Conservation (phyloP, 2,329 filamentous ascomycete species). For the Claviceps fusiformis region DNA sequence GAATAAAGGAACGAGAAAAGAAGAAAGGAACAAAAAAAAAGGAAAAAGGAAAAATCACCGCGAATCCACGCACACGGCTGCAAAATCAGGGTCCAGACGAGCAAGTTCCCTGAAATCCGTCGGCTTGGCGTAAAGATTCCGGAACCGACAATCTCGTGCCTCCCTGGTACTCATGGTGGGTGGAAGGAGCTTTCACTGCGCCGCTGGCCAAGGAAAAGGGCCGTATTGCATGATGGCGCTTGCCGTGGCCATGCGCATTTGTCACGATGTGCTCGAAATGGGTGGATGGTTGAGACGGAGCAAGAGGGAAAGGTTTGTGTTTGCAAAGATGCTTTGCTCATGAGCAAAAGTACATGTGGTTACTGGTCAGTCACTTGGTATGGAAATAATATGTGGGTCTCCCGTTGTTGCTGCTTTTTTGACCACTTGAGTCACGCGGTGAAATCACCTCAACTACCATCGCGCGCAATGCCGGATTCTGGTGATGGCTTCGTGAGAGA, state of each 20-base stretch:
- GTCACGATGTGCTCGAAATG: neutral
- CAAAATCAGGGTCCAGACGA: conserved; percentile 27
- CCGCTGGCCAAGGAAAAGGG: neutral
- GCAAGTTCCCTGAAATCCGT: conserved; percentile 32
- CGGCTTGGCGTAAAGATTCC: conserved; percentile 25
- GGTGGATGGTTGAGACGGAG: neutral
- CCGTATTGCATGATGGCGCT: neutral
- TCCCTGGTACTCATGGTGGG: neutral
- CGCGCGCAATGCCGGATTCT: no score
- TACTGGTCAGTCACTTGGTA: no score
- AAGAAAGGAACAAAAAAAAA: neutral
- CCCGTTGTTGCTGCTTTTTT: neutral
- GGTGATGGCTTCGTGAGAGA: no score
- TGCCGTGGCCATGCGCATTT: neutral
- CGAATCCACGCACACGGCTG: conserved; percentile 22
- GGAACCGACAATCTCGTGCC: conserved; percentile 19
- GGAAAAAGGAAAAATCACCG: no score
- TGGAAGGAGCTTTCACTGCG: neutral
- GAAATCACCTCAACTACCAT: no score
- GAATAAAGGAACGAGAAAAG: neutral
- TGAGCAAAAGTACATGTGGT: no score
- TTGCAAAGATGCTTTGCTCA: no score
- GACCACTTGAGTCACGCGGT: no score
- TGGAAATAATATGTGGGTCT: neutral
- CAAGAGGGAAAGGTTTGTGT: neutral